These are phyloP conservation scores for Trichoderma lentiforme DNA, from an alignment of 2,329 filamentous ascomycete genomes.

Conservation along the genomic window DNA sequence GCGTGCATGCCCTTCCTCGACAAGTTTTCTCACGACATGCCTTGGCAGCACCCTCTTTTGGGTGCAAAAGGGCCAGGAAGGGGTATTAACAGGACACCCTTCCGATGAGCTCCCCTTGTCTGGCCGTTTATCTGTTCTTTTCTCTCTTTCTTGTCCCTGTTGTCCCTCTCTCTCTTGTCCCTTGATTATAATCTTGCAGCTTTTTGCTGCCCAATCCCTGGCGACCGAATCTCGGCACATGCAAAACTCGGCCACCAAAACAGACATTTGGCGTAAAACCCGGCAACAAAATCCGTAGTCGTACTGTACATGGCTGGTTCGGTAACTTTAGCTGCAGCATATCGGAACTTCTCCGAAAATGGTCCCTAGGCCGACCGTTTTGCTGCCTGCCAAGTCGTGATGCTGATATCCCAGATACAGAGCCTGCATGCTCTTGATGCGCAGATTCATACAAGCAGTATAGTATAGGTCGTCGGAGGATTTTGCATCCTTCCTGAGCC, in stretches of 20 bases:
- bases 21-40: not conserved
- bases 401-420: not conserved
- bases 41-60: not conserved
- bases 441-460: not conserved
- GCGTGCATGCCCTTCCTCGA: not conserved
- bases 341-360: constrained; percentile 15
- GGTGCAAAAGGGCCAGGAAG: not conserved
- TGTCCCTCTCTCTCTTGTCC: not conserved
- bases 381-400: not conserved
- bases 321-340: not conserved
- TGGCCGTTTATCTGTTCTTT: not conserved
- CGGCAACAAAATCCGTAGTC: not conserved
- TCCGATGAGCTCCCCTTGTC: not conserved
- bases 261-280: not conserved
- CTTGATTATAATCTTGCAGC: not conserved
- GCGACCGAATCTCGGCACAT: not conserved
- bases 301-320: not conserved
- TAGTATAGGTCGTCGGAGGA: not conserved
- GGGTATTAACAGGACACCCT: not conserved
- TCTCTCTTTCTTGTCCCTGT: not conserved
- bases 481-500: not conserved
- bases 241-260: not conserved
- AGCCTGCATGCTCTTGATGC: not conserved
- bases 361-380: not conserved
- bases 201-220: not conserved